Base-by-base conservation (phyloP, 2,329 filamentous ascomycete genomes). In the Chalaropsis thielavioides region DNA sequence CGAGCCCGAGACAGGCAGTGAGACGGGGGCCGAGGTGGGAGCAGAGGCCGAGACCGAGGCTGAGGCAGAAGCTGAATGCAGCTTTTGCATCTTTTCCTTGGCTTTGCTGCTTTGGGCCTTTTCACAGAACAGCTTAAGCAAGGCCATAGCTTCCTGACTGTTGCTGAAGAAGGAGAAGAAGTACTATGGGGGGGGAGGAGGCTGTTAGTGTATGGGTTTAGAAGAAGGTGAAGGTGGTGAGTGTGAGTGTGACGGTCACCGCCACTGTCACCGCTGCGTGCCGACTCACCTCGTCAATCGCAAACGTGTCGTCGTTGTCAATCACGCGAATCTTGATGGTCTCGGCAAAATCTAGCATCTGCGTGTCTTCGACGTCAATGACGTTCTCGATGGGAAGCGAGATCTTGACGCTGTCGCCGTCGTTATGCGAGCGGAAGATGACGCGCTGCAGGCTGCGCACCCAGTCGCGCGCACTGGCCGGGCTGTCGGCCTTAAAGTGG, bases 221-320 rank as follows among this genome's bases (percentile, higher is more conserved):
- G n/a, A n/a, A n/a, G n/a, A n/a, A n/a, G n/a, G n/a, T n/a, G n/a
- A n/a, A n/a, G n/a, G n/a, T n/a, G n/a, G n/a, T n/a, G n/a, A n/a
- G n/a, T n/a, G n/a, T n/a, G n/a, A n/a, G n/a, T n/a, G n/a, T n/a
- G n/a, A n/a, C n/a, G n/a, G n/a, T n/a, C n/a, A n/a, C n/a, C n/a
- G n/a, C n/a, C n/a, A n/a, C n/a, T n/a, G n/a, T n/a, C n/a, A n/a
- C n/a, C n/a, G n/a, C n/a, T n/a, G n/a, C n/a, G n/a, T n/a, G n/a
- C n/a, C n/a, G n/a, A n/a, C n/a, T n/a, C n/a, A n/a, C n/a, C 85
- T 99, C 94, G 71, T 99, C 94, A 68, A 97, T 89, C 2, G 92
- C 92, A 75, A 89, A 97, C 0, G 90, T 95, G 74, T 96, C 92
- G 69, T 94, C 90, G 69, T 91, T 95, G 72, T 96, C 92, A 65